A percentile compares a stretch with the other conserved stretches of the same genome.
These are phyloP conservation scores for Geotrichum histeridarum DNA, from an alignment of 1,139 yeast species.

Conservation along the genomic window DNA sequence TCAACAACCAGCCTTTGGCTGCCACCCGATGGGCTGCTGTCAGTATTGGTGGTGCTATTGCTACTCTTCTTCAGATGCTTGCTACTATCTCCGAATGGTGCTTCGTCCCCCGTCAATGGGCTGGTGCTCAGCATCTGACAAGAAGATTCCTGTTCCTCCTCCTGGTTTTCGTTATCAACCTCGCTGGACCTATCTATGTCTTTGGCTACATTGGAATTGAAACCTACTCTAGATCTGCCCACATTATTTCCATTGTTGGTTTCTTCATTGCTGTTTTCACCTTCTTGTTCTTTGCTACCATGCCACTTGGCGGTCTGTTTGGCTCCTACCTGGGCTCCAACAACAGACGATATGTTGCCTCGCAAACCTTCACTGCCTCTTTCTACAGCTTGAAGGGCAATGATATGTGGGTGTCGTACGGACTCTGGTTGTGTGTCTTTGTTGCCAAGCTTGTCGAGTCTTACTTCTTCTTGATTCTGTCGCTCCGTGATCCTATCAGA, in stretches of 20 bases:
- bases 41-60: conserved; percentile 90
- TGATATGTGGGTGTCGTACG: conserved; percentile 95
- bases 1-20: conserved; percentile 77
- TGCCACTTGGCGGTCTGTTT: conserved; percentile 97
- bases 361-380: conserved; percentile 94
- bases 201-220: conserved; percentile 68
- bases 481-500: conserved; percentile 92
- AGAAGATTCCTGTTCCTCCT: conserved; percentile 78
- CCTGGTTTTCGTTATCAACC: conserved; percentile 60
- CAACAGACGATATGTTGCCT: conserved; percentile 85
- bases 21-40: conserved; percentile 90
- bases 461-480: conserved; percentile 83
- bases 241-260: conserved; percentile 77
- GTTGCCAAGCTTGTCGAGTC: conserved; percentile 86
- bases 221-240: conserved; percentile 67
- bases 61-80: conserved; percentile 68
- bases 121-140: conserved; percentile 95
- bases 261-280: conserved; percentile 87
- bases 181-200: conserved; percentile 83
- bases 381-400: conserved; percentile 75
- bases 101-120: conserved; percentile 97
- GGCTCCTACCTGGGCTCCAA: conserved; percentile 80
- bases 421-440: conserved; percentile 84
- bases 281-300: conserved; percentile 75
- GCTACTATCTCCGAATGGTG: conserved; percentile 94